phyloP scores from a whole-genome alignment of 306 rosid species.

The Quercus robur region DNA sequence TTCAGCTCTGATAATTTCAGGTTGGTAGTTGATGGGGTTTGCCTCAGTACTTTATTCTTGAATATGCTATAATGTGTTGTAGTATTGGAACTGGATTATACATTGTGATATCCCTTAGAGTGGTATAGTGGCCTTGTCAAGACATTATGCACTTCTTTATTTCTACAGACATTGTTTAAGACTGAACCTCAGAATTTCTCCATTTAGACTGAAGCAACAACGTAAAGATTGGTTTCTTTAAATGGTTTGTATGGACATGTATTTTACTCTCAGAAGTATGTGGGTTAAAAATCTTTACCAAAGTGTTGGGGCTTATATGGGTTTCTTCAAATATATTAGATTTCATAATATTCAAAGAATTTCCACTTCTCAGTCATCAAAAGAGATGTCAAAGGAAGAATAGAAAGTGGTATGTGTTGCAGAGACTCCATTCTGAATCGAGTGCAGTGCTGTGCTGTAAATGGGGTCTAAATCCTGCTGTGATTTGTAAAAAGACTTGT shows the following conservation, averaged over 20 bases:
- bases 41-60: neutral
- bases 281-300: neutral
- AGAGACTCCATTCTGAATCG: too few species aligned
- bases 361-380: neutral
- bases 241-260: neutral
- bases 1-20: slow-evolving; percentile 62
- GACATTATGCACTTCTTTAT: neutral
- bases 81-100: neutral
- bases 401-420: too few species aligned
- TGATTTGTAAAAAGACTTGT: too few species aligned
- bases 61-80: neutral
- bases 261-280: neutral
- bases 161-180: neutral
- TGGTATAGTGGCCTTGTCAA: neutral
- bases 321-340: neutral
- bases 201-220: neutral
- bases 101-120: neutral
- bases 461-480: too few species aligned
- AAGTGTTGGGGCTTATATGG: neutral
- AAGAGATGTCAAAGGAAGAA: too few species aligned
- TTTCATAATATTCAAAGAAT: neutral
- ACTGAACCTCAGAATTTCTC: neutral
- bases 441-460: too few species aligned
- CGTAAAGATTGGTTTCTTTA: neutral
- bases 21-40: slow-evolving; percentile 31